These are phyloP conservation scores for Stylonectria norvegica DNA, from an alignment of 2,329 filamentous ascomycete genomes.

Conservation along the genomic window DNA sequence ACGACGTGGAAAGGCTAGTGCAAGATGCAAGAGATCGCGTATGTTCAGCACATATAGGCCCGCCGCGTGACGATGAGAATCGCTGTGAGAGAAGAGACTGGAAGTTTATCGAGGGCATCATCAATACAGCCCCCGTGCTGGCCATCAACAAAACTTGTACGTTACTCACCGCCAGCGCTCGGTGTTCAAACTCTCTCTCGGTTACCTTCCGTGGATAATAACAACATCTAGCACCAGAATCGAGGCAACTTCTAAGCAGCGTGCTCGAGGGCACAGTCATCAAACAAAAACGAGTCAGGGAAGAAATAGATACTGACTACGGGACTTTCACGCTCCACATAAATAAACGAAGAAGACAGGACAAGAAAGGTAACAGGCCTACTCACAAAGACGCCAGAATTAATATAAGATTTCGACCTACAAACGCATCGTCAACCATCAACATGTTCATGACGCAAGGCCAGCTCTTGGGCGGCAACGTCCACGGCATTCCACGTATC, in stretches of 20 bases:
- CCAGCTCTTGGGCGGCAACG: constrained; percentile 13
- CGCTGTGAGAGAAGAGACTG: not conserved
- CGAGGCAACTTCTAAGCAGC: not conserved
- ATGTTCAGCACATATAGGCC: not conserved
- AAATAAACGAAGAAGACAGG: constrained; percentile 9
- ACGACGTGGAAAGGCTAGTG: constrained; percentile 10
- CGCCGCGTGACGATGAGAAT: no score
- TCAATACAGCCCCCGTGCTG: not conserved
- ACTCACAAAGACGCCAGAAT: constrained; percentile 7
- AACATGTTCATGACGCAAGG: constrained; percentile 12
- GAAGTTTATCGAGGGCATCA: not conserved
- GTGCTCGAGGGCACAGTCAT: constrained; percentile 7
- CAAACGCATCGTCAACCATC: constrained; percentile 1
- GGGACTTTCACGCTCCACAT: constrained; percentile 8
- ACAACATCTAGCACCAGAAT: constrained; percentile 1
- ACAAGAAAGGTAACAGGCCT: not conserved
- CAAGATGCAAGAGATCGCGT: constrained; percentile 5
- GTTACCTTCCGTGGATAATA: no score
- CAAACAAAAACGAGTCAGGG: constrained; percentile 12
- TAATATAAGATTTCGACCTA: constrained; percentile 11
- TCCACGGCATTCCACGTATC: constrained; percentile 14
- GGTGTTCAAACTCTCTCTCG: no score
- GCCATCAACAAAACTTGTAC: not conserved
- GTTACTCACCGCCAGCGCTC: no score
- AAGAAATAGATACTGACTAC: constrained; percentile 6